Base-by-base conservation (phyloP, 176 grass and related monocot genomes). In the Rhipidocladum racemiflorum region DNA sequence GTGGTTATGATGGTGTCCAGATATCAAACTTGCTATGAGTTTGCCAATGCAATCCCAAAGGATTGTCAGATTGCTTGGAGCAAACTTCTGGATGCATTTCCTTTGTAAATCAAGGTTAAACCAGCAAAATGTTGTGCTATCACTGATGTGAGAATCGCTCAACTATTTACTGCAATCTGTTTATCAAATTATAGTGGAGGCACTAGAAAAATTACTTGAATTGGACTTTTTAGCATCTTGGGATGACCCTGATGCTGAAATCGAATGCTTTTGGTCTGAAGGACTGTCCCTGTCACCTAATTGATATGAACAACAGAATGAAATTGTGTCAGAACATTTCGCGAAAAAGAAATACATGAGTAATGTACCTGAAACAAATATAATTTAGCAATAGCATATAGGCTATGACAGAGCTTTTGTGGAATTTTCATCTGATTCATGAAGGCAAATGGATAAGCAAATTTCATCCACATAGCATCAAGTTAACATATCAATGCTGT, bases 191-290 rank as follows among this genome's bases (percentile, higher is more conserved):
- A 78, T 72, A 82, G 65, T 24, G 12, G 48, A 89, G 34, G 38
- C 51, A 12, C 11, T 57, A 75, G 56, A 80, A 84, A 43, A 12
- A 44, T 87, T 88, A 85, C 89, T 65, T 84, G 85, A 71, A 84
- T 80, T 88, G 20, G 85, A 76, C 24, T 84, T 80, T 51, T 81
- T 85, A 70, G 64, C 56, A 49, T 91, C 81, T 61, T 91, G 81
- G 20, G 35, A 83, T 83, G 89, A 69, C 48, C 68, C 80, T 65
- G 85, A 83, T 45, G 61, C 46, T 40, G 85, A 84, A 72, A 45
- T 53, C 4, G 54, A 43, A 65, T 64, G 29, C 54, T 87, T 91
- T 79, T 81, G 44, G 17, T 87, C 81, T 35, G 45, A 30, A 84
- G 70, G 76, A 76, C 64, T 88, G 64, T 81, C 70, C 3, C 28